Percentiles rank a stretch among this genome's conserved stretches.
phyloP scores from a whole-genome alignment of 495 filamentous ascomycete genomes.

The Neurospora sp. region DNA sequence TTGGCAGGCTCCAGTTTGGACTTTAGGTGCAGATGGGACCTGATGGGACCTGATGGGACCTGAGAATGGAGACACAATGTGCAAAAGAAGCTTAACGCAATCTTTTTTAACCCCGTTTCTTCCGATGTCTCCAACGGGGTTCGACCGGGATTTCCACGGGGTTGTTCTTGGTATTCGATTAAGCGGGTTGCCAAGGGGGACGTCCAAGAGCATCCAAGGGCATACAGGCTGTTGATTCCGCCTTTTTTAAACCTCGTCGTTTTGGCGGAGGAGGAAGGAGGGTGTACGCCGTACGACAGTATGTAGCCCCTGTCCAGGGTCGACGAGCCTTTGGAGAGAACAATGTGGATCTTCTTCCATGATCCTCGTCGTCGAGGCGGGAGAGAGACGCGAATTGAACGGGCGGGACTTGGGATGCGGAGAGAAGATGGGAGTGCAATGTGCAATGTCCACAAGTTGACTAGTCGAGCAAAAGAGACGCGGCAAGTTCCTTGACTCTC shows the following conservation, averaged over 20 bases:
- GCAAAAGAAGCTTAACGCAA: conserved; percentile 8
- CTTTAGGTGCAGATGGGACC: not conserved
- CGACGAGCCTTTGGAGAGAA: conserved; percentile 8
- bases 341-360: conserved; percentile 16
- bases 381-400: conserved; percentile 17
- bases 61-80: not conserved
- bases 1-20: conserved; percentile 2
- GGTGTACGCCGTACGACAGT: not conserved
- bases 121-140: not conserved
- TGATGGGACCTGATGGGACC: not conserved
- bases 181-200: not conserved
- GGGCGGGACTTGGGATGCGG: conserved; percentile 5
- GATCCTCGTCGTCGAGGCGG: conserved; percentile 13
- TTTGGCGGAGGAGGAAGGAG: not conserved
- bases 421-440: not conserved
- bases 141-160: not conserved
- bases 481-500: not conserved
- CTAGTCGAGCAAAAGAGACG: not conserved
- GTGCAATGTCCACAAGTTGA: not conserved
- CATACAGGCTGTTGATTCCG: conserved; percentile 18
- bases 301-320: conserved; percentile 11
- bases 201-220: not conserved
- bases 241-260: not conserved
- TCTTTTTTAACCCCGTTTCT: not conserved
- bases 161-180: not conserved